Conservation (phyloP, 805 yeast species). For the Saccharomycodes ludwigii region DNA sequence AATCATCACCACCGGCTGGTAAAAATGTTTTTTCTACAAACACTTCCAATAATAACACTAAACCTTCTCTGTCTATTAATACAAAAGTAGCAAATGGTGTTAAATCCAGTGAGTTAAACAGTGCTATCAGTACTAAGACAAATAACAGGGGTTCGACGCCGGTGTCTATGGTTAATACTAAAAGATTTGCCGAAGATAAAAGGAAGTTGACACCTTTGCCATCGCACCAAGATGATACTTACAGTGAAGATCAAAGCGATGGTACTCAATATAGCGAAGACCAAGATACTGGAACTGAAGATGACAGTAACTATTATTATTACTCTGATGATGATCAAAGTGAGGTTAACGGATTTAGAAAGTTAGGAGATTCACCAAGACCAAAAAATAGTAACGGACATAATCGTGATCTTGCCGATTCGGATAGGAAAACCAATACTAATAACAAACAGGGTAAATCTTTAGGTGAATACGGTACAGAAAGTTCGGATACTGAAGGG, state of each 20-base stretch:
- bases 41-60: too few relatives aligned
- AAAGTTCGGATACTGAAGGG: too few relatives aligned
- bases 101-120: slow-evolving; percentile 3
- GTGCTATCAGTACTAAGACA: background rate
- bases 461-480: slow-evolving; percentile 4
- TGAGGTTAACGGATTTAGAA: too few relatives aligned
- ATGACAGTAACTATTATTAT: slow-evolving; percentile 13
- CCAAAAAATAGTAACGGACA: too few relatives aligned
- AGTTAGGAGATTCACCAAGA: too few relatives aligned
- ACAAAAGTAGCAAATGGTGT: background rate
- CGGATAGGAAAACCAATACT: too few relatives aligned
- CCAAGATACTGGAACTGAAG: slow-evolving; percentile 11
- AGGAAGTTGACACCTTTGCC: slow-evolving; percentile 9
- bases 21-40: too few relatives aligned
- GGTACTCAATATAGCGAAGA: slow-evolving; percentile 12
- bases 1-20: too few relatives aligned
- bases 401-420: too few relatives aligned
- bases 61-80: background rate
- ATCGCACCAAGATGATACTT: slow-evolving; percentile 9
- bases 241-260: slow-evolving; percentile 17
- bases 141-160: background rate
- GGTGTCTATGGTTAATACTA: slow-evolving; percentile 5
- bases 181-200: slow-evolving; percentile 9
- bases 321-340: slow-evolving; percentile 11
- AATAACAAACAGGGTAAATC: too few relatives aligned